Evolutionary conservation across 768 basidiomycete species (phyloP), one percentile per base, ranked within the genome.

Genomic region (Leccinum broughii): DNA sequence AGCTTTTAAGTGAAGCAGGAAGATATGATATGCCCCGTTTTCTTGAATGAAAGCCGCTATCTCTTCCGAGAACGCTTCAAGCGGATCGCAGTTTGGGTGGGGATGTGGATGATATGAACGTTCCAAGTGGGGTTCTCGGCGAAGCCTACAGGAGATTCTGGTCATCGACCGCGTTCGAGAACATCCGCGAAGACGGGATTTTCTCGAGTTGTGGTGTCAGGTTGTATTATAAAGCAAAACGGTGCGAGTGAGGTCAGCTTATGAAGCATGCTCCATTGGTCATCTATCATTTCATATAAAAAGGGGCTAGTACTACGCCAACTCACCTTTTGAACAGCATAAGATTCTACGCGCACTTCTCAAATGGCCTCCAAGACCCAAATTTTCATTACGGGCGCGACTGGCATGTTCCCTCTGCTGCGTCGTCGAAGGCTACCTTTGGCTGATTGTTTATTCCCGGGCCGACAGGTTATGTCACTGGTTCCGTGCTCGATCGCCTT

Each of bases 381-480:
- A 24, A 24, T 69, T 1, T 59, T 69, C 34, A 26, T 69, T 32
- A 68, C 66, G 1, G 68, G 68, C 26, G 68, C 63, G 14, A 69
- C 68, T 3, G 66, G 69, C 61, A 54, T 24, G 62, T 17, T 57
- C 30, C 22, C 37, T 41, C 41, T 41, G n/a, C 41, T 2, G 30
- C 30, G 8, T 30, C 30, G 8, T 30, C 8, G 6, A 6, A 9
- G 8, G 4, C 51, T 35, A 34, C 55, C 44, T 58, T 50, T 57
- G 46, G 56, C 54, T 59, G 13, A 64, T 8, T 2, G 4, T 7
- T 15, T 1, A 32, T 11, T 13, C 1, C 34, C 14, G 26, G 26
- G 26, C 3, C 0, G 30, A 15, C 26, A 75, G 77, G 77, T 26
- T 78, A 76, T 55, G 52, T 78, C 48, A 73, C 66, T 8, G 77